phyloP scores from a whole-genome alignment of 768 basidiomycete genomes.

The Hericium coralloides region DNA sequence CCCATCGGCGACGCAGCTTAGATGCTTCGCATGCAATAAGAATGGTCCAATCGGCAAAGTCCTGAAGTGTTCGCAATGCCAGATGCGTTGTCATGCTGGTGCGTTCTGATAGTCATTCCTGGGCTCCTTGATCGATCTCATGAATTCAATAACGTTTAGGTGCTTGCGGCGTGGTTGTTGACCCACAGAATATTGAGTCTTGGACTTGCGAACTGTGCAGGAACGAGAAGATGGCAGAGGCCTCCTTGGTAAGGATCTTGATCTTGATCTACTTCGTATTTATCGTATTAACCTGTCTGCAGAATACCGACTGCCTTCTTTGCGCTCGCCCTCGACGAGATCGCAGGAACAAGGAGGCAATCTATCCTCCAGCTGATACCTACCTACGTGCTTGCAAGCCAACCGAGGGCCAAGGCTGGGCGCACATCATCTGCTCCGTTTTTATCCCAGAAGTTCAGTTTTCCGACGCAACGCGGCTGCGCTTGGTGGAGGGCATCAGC shows the following conservation, averaged over 20 bases:
- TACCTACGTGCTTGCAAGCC: slow-evolving; percentile 78
- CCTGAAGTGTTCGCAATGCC: slow-evolving; percentile 73
- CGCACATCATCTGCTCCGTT: slow-evolving; percentile 82
- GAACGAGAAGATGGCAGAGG: slow-evolving; percentile 75
- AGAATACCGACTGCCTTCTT: slow-evolving; percentile 81
- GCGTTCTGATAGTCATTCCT: slow-evolving; percentile 13
- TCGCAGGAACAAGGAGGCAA: slow-evolving; percentile 33
- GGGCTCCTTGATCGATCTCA: not conserved
- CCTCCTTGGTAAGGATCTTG: slow-evolving; percentile 55
- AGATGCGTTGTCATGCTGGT: slow-evolving; percentile 77
- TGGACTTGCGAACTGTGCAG: slow-evolving; percentile 88
- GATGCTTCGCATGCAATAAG: slow-evolving; percentile 70
- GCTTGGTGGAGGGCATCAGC: slow-evolving; percentile 81
- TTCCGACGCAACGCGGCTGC: slow-evolving; percentile 63
- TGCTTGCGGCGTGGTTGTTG: slow-evolving; percentile 59
- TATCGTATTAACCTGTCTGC: slow-evolving; percentile 2
- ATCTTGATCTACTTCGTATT: too few relatives aligned
- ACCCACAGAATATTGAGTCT: slow-evolving; percentile 52
- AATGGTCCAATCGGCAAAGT: slow-evolving; percentile 71
- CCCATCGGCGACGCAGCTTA: slow-evolving; percentile 47
- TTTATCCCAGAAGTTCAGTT: slow-evolving; percentile 83
- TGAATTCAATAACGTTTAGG: slow-evolving; percentile 27
- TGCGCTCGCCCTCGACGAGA: slow-evolving; percentile 59
- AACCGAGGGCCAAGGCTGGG: slow-evolving; percentile 91
- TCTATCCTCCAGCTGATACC: slow-evolving; percentile 44